Evolutionary conservation across 768 basidiomycete species (phyloP), one percentile per base, ranked within the genome.

Genomic region (Rhodotorula kratochvilovae): DNA sequence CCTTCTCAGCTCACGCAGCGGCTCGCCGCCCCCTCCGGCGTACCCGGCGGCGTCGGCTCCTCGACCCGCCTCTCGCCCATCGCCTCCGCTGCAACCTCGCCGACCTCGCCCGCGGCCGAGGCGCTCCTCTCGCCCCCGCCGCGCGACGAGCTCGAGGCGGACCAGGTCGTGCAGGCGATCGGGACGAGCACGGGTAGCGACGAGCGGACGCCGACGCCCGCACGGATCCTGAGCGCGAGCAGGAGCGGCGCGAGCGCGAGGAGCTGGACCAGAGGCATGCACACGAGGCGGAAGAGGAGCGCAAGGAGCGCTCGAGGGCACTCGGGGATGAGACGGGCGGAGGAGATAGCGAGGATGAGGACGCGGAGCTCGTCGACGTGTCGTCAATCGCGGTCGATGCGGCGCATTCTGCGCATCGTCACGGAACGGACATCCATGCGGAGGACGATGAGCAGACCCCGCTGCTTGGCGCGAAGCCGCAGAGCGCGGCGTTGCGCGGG

Each of bases 391-490:
- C 19, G 25, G 29, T 33, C 23, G 31, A 45, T 17, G 15, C 48
- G 31, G 4, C 48, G 48, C 45, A 25, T 29, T 10, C 33, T 8
- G n/a, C 42, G 42, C 39, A 55, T 19, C 31, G 4, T 1, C 39
- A 39, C 39, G 58, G 19, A 35, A 5, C 5, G 15, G 6, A 58
- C 35, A n/a, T 12, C 5, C 13, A 10, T 21, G 12, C 10, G 25
- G 25, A 5, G 42, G 39, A 39, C 35, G 46, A 53, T 39, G 68
- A 76, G 33, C 31, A 65, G 10, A 76, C 69, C 1, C 75, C 72
- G 17, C 36, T 73, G 33, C 60, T 76, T 10, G 56, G 35, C 7
- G 29, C 36, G 0, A 36, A 57, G 21, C 16, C 55, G 51, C 6
- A 31, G 1, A n/a, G 58, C 12, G 27, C 5, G 15, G 45, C 16